Base-by-base conservation (phyloP, 1,139 yeast species). In the Meyerozyma smithsonii region DNA sequence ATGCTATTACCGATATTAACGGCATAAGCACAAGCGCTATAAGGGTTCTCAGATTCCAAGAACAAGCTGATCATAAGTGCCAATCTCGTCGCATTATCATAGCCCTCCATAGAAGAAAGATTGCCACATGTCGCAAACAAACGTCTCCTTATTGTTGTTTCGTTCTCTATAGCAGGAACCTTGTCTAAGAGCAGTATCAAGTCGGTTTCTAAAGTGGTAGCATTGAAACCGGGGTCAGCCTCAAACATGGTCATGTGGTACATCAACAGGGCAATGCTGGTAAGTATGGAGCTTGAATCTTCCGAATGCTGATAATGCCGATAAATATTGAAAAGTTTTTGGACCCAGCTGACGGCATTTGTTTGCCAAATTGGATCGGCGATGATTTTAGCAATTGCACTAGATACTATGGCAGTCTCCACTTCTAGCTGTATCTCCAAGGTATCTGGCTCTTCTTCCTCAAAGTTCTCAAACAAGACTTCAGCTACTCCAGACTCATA, bases 1-100 rank as follows among this genome's bases (percentile, higher is more conserved):
- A 70, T 59, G 40, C 53, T 62, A 45, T 71, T 71, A 0, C 76
- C 76, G 6, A 70, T 49, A 4, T 58, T 51, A 5, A 69, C 53
- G 21, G 64, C 62, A 16, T 55, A 49, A 0, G 64, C 62, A 0
- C 70, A 56, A 34, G 56, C 47, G 1, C 54, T 51, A 46, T 67
- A 68, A 1, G 64, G 50, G 45, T 64, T 64, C 0, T 32, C 24
- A 3, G 1, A 35, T 20, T 11, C 15, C 19, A 18, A 30, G 35
- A 40, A 35, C 36, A 32, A 8, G 30, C 36, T 8, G 52, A 36
- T 36, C 52, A 43, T 28, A 38, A 19, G 5, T 35, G 30, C 19
- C 49, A 28, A 36, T 50, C 54, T 7, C 40, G 42, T 40, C 39
- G 39, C 37, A 40, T 52, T 56, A 34, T 50, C 47, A 42, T 48